phyloP scores from a whole-genome alignment of 495 filamentous ascomycete genomes.

The Penicillium alfredii region DNA sequence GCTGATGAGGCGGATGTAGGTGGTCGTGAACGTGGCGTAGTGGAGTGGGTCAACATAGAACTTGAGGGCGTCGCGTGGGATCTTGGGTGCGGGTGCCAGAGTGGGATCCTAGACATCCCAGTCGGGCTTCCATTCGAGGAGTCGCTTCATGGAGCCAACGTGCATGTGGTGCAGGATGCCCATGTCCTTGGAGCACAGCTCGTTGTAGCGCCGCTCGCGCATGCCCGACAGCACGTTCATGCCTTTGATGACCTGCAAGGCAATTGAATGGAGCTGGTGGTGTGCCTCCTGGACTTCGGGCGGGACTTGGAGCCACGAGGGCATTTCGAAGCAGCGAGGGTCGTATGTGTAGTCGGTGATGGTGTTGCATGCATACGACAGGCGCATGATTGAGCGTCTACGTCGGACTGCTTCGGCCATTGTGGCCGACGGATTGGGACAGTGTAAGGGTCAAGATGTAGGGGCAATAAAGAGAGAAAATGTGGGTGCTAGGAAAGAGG shows the following conservation, averaged over 20 bases:
- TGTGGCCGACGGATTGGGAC: neutral
- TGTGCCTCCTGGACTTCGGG: neutral
- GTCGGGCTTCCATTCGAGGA: constrained; percentile 17
- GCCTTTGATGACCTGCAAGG: constrained; percentile 2
- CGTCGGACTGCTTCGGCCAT: neutral
- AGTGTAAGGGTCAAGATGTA: neutral
- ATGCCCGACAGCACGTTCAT: constrained; percentile 7
- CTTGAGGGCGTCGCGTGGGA: constrained; percentile 5
- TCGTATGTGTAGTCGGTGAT: constrained; percentile 10
- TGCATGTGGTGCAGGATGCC: constrained; percentile 5
- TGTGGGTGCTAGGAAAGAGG: neutral
- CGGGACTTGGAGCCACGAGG: constrained; percentile 7
- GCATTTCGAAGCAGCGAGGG: neutral
- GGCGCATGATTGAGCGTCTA: neutral
- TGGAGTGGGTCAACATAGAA: constrained; percentile 11
- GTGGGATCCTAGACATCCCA: constrained; percentile 10
- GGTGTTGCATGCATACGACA: neutral
- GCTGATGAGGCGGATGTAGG: constrained; percentile 4
- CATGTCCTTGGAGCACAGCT: constrained; percentile 11
- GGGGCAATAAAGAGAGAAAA: no score
- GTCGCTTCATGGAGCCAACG: constrained; percentile 13
- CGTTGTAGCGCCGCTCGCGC: constrained; percentile 10
- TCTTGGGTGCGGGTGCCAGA: constrained; percentile 14
- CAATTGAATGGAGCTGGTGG: constrained; percentile 1
- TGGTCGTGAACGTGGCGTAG: constrained; percentile 10